phyloP scores from a whole-genome alignment of 2,329 filamentous ascomycete genomes.

The Cordyceps javanica region DNA sequence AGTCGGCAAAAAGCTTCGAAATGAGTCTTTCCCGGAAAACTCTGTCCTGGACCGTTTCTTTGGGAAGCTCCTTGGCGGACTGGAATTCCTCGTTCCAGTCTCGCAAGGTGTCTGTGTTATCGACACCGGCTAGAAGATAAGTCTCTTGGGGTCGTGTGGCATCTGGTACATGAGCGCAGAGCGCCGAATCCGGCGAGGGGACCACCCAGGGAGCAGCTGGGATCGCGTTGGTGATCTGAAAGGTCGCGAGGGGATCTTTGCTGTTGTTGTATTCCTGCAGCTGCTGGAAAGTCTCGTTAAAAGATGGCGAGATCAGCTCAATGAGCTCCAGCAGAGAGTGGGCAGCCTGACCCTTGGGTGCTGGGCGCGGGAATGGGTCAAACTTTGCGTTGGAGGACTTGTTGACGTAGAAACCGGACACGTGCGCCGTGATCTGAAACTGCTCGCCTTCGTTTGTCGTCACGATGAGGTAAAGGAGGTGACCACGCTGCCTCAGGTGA shows the following conservation, averaged over 20 bases:
- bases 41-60: slow-evolving; percentile 88
- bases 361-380: slow-evolving; percentile 74
- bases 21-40: slow-evolving; percentile 92
- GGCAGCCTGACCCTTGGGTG: slow-evolving; percentile 70
- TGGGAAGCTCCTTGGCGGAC: slow-evolving; percentile 88
- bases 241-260: slow-evolving; percentile 83
- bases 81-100: slow-evolving; percentile 99
- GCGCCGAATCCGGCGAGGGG: slow-evolving; percentile 56
- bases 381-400: slow-evolving; percentile 94
- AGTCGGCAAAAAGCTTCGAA: slow-evolving; percentile 95
- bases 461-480: slow-evolving; percentile 82
- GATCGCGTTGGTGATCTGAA: slow-evolving; percentile 92
- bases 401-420: slow-evolving; percentile 95
- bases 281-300: slow-evolving; percentile 66
- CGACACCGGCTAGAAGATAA: slow-evolving; percentile 81
- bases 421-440: slow-evolving; percentile 85
- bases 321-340: slow-evolving; percentile 85
- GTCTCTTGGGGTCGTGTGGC: slow-evolving; percentile 87
- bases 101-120: slow-evolving; percentile 87
- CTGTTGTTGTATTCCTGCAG: slow-evolving; percentile 80
- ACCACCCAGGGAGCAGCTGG: slow-evolving; percentile 91
- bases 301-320: slow-evolving; percentile 73
- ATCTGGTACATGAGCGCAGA: slow-evolving; percentile 71
- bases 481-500: slow-evolving; percentile 82
- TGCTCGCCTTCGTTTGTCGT: slow-evolving; percentile 94